Conservation (phyloP, 2,329 filamentous ascomycete genomes). For the Aspergillus amoenus region DNA sequence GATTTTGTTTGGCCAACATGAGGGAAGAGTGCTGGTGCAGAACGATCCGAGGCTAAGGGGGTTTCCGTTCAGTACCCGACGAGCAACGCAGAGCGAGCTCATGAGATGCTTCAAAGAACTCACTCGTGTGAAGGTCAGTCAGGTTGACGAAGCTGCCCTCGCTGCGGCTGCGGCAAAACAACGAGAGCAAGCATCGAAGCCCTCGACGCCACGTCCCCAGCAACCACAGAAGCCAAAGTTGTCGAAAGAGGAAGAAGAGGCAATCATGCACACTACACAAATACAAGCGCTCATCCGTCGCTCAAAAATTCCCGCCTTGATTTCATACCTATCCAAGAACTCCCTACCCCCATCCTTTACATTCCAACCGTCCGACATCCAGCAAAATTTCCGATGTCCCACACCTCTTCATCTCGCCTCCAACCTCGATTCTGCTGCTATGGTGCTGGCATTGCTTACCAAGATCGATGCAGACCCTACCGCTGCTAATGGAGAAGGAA, state of each 20-base stretch:
- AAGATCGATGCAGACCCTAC: constrained; percentile 76
- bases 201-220: constrained; percentile 30
- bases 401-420: constrained; percentile 85
- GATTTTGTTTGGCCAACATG: constrained; percentile 88
- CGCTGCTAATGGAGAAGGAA: constrained; percentile 69
- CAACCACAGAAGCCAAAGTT: constrained; percentile 57
- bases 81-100: constrained; percentile 89
- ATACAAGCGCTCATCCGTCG: constrained; percentile 84
- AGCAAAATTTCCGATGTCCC: constrained; percentile 74
- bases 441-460: constrained; percentile 74
- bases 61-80: constrained; percentile 89
- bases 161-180: constrained; percentile 50
- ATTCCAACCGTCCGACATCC: constrained; percentile 67
- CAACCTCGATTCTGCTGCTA: constrained; percentile 71
- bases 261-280: constrained; percentile 81
- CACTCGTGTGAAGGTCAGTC: constrained; percentile 81
- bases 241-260: constrained; percentile 80
- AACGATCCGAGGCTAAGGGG: constrained; percentile 79
- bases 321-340: constrained; percentile 81
- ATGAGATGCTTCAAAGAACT: constrained; percentile 94
- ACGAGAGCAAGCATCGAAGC: constrained; percentile 40
- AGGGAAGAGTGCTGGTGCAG: constrained; percentile 75
- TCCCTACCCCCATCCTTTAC: constrained; percentile 67
- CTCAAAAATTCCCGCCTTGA: constrained; percentile 81
- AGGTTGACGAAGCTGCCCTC: constrained; percentile 68